Evolutionary conservation across 441 rosid genomes (phyloP), one percentile per base, ranked within the genome.

Genomic region (Jatropha multifida): DNA sequence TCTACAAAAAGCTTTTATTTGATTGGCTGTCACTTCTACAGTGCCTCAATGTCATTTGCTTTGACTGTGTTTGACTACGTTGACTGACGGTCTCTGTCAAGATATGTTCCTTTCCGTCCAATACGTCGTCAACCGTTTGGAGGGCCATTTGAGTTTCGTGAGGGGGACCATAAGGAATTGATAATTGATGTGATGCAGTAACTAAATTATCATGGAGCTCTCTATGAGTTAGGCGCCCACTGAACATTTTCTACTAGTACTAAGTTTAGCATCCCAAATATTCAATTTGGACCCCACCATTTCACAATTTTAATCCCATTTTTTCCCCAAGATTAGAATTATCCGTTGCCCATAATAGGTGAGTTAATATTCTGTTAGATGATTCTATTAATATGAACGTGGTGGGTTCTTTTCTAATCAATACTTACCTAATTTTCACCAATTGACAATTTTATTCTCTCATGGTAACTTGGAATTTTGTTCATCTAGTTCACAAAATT

Each of bases 141-240:
- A 76, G 82, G 79, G 38, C 81, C 80, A 52, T 44, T 27, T 72
- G 18, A 76, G 49, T 78, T 73, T 62, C 69, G 73, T 69, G 76
- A 68, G 48, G 81, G 83, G 84, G 84, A 75, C 79, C 80, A 69
- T 27, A 20, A 48, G 42, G 56, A 15, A 65, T 23, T 59, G 86
- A 78, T 77, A 15, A 65, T 23, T 59, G 86, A 78, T 77, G 86
- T 74, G 83, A 79, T 76, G 79, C 86, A 60, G 42, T 65, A 83
- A 78, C 87, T 66, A 78, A 78, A 41, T 68, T 58, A 55, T 55
- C 32, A 27, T 44, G 54, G 56, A 69, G 58, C 48, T 69, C 71
- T 37, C 26, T 51, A 38, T 18, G 67, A 48, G 42, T 68, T 32
- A 37, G 65, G 61, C 40, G 73, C 62, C 67, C 59, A 72, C n/a